Evolutionary conservation across 805 yeast genomes (phyloP), one percentile per base, ranked within the genome.

Genomic region (Candida sithepensis): DNA sequence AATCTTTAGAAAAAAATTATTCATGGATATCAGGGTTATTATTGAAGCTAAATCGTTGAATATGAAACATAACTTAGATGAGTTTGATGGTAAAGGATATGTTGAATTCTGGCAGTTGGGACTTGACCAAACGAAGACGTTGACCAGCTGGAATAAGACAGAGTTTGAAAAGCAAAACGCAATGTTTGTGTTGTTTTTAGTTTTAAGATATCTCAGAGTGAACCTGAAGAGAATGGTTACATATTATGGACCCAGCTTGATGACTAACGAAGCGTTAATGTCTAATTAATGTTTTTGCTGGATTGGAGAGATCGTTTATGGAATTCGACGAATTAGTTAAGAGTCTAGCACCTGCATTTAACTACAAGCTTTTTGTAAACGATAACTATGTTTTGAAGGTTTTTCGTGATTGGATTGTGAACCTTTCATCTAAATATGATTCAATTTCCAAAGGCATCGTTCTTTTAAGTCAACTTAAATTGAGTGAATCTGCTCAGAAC

Each of bases 161-260:
- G 64, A 61, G 45, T 63, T 58, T 37, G 59, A 61, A 24, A 55
- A 58, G 24, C 68, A 65, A 49, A 63, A 58, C 32, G 49, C 57
- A 14, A 45, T 65, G 14, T 64, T 64, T 51, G 69, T 65, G 43
- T 47, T 58, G 6, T 65, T 55, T 28, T 43, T 52, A 6, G 46
- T 63, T 24, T 46, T 65, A 22, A 56, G 56, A 23, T 58, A 57
- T 47, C 53, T 61, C 26, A 42, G 64, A 28, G 48, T 54, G 30
- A 65, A 65, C 38, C 43, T 63, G 42, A 55, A 57, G 37, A 46
- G 68, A 42, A 53, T 65, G 54, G 57, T 58, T 3, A 37, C 45
- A 14, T 55, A 58, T 41, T 65, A 64, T 45, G 69, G 65, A 4
- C 55, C 57, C 1, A 55, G 54, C 6, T 61, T 65, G 41, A 51